Base-by-base conservation (phyloP, 2,329 filamentous ascomycete species). In the Pseudogymnoascus pannorum region DNA sequence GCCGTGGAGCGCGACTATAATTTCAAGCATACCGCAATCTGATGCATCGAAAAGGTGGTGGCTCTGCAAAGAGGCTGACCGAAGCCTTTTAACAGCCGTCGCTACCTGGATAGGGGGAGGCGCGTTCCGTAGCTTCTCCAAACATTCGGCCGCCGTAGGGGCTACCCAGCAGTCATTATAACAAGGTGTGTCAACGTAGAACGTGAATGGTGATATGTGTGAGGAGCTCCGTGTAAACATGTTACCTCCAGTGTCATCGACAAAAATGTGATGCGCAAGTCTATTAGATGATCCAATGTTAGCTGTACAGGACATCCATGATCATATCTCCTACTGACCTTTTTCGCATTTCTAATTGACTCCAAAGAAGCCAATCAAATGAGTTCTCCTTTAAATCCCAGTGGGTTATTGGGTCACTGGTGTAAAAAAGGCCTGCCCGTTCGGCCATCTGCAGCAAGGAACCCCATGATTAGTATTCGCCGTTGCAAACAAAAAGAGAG, bases 81-180 rank as follows among this genome's bases (percentile, higher is more conserved):
- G 42, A 48, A 48, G 42, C 20, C 22, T 48, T 26, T 48, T 48
- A 22, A 48, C 42, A 48, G 42, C 42, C 42, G 42, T 48, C 26
- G 42, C 42, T 24, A 48, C 42, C 42, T 48, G 22, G 5, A 48
- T 48, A 16, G 42, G 22, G 22, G 42, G 42, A 48, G 42, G 42
- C 6, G 42, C 22, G 14, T 5, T 26, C 26, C 42, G 42, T 26
- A 48, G 42, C 42, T 48, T 48, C 42, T 48, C 42, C 14, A 48
- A 5, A 14, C 42, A 48, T 48, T 48, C 42, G 22, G n/a, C 26
- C 7, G 42, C 42, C 7, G 42, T 48, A 7, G 42, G 42, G 7
- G 42, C 42, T n/a, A 48, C 22, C 42, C 42, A 48, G 42, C 42
- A 48, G 26, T 48, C 42, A n/a, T 48, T 48, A 48, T 48, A 48